Conservation (phyloP, 1,284 basidiomycete genomes). For the Cryptococcus wingfieldii region DNA sequence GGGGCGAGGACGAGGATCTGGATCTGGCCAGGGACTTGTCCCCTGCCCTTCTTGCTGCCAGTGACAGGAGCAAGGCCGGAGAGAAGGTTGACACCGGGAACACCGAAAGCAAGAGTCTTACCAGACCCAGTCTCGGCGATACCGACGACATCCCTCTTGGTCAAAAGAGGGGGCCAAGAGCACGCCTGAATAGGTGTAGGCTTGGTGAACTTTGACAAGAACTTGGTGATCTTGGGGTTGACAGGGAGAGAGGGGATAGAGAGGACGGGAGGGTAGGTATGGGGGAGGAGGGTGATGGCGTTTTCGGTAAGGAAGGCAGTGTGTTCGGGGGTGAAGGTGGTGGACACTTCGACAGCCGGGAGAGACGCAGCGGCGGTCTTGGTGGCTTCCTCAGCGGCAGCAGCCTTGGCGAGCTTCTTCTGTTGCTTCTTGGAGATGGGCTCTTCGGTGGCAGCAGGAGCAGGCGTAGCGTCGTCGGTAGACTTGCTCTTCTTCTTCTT, state of each 20-base stretch:
- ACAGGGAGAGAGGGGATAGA: slow-evolving; percentile 69
- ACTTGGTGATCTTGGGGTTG: slow-evolving; percentile 59
- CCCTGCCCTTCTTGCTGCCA: slow-evolving; percentile 36
- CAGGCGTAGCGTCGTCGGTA: slow-evolving; percentile 25
- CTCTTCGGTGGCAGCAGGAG: slow-evolving; percentile 16
- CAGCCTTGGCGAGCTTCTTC: slow-evolving; percentile 41
- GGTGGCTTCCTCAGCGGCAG: slow-evolving; percentile 16
- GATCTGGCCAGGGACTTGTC: slow-evolving; percentile 51
- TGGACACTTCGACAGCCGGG: slow-evolving; percentile 15
- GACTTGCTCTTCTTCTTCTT: slow-evolving; percentile 42
- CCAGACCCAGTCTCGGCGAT: slow-evolving; percentile 97
- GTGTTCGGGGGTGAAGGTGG: slow-evolving; percentile 50
- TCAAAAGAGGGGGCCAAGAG: slow-evolving; percentile 85
- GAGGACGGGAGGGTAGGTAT: slow-evolving; percentile 64
- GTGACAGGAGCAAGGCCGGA: slow-evolving; percentile 27
- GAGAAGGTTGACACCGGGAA: slow-evolving; percentile 67
- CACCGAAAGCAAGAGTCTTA: slow-evolving; percentile 94
- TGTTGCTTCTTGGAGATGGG: slow-evolving; percentile 41
- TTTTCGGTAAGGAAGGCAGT: slow-evolving; percentile 66
- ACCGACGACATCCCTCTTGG: slow-evolving; percentile 83
- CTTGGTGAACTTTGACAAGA: slow-evolving; percentile 69
- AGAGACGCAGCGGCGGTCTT: slow-evolving; percentile 23
- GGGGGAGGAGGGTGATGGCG: slow-evolving; percentile 65
- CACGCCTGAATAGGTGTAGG: slow-evolving; percentile 96
- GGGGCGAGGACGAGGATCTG: slow-evolving; percentile 85